A percentile compares a stretch with the other conserved stretches of the same genome.
phyloP scores from a whole-genome alignment of 345 rosid species.

The Lumnitzera racemosa region DNA sequence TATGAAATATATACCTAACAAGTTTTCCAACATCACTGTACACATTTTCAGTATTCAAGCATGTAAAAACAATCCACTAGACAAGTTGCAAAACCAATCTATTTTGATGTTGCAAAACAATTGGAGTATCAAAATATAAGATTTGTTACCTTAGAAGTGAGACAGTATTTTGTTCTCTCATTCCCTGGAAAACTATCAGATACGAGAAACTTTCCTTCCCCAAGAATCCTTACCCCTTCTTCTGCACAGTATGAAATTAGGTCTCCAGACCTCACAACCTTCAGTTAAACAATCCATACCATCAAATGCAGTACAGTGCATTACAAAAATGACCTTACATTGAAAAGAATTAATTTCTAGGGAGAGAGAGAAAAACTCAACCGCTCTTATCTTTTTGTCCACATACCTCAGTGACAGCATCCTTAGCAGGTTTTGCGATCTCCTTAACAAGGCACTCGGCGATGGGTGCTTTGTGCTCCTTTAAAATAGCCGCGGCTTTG shows the following conservation, averaged over 20 bases:
- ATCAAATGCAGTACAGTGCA: too few species aligned
- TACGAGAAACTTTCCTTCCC: constrained; percentile 84
- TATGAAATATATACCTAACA: too few species aligned
- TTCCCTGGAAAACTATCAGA: constrained; percentile 99
- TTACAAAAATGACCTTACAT: too few species aligned
- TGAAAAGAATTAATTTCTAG: too few species aligned
- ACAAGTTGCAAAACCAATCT: too few species aligned
- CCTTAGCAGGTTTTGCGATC: constrained; percentile 99
- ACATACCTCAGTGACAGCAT: constrained; percentile 71
- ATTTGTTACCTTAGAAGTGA: constrained; percentile 69
- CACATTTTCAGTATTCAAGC: too few species aligned
- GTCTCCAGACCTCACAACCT: constrained; percentile 99
- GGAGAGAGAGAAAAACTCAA: too few species aligned
- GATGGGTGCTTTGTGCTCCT: constrained; percentile 72
- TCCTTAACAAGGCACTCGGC: constrained; percentile 91
- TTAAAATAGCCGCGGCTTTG: constrained; percentile 89
- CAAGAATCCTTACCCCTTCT: constrained; percentile 91
- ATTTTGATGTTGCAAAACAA: too few species aligned
- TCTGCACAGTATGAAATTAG: constrained; percentile 88
- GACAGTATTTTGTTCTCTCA: constrained; percentile 96
- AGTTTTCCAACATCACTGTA: too few species aligned
- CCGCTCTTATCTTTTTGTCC: neutral
- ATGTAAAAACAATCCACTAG: too few species aligned
- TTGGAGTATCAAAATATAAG: too few species aligned
- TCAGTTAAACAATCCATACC: neutral